Percentiles rank a stretch among this genome's conserved stretches.
Evolutionary conservation across 2,329 filamentous ascomycete genomes (phyloP).

Genomic region (Phyllosticta paracitricarpa): DNA sequence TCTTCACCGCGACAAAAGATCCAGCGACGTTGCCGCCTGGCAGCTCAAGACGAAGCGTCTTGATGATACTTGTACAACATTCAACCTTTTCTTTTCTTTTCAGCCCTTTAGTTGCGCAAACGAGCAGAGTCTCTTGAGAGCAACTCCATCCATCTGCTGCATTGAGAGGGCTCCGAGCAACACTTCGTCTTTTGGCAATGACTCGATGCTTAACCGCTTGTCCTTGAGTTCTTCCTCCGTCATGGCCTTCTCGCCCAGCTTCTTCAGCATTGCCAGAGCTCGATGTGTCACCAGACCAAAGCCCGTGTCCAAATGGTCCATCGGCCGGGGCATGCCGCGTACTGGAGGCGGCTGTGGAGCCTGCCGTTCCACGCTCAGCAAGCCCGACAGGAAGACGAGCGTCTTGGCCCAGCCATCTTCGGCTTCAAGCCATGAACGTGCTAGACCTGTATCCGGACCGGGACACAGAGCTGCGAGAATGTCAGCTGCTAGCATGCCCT

Average conservation of each 20-base stretch:
- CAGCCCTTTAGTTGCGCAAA: conserved; percentile 26
- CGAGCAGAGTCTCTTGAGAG: conserved; percentile 32
- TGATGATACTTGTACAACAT: not conserved
- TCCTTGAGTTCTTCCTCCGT: conserved; percentile 21
- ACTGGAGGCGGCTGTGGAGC: conserved; percentile 13
- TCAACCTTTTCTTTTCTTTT: not conserved
- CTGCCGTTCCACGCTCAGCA: conserved; percentile 37
- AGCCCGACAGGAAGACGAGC: conserved; percentile 63
- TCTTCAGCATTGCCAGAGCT: conserved; percentile 37
- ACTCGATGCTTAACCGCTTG: conserved; percentile 16
- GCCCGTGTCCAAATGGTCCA: conserved; percentile 25
- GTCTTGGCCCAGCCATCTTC: conserved; percentile 76
- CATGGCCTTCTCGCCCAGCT: conserved; percentile 35
- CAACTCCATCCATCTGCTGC: conserved; percentile 32
- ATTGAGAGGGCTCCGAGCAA: conserved; percentile 38
- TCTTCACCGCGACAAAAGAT: not conserved
- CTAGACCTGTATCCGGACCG: conserved; percentile 59
- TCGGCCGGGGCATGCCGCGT: conserved; percentile 16
- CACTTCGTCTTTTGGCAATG: conserved; percentile 34
- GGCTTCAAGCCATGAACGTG: conserved; percentile 71
- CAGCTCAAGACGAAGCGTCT: not conserved
- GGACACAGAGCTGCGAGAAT: conserved; percentile 71
- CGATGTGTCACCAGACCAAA: conserved; percentile 34
- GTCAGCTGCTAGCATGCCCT: conserved; percentile 82
- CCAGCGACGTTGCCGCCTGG: not conserved